Percentiles rank a stretch among this genome's conserved stretches.
These are phyloP conservation scores for Penicillium salamii DNA, from an alignment of 495 filamentous ascomycete species.

Conservation along the genomic window DNA sequence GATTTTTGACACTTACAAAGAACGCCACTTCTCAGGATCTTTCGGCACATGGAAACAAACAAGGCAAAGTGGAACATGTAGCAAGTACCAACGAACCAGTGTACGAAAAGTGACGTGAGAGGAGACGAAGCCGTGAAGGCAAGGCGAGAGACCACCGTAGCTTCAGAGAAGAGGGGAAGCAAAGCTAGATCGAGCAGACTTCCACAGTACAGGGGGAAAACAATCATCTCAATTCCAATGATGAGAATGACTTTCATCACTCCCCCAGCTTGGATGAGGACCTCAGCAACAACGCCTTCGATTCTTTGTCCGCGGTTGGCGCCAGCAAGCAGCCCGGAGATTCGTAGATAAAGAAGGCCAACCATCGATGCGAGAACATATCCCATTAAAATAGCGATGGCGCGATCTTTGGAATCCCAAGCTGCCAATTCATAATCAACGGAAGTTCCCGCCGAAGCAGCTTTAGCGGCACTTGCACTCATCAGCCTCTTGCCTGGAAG, in stretches of 20 bases:
- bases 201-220: slow-evolving; percentile 94
- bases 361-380: slow-evolving; percentile 71
- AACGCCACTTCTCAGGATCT: slow-evolving; percentile 91
- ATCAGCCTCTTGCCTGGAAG: slow-evolving; percentile 25
- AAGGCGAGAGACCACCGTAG: slow-evolving; percentile 70
- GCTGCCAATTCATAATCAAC: slow-evolving; percentile 63
- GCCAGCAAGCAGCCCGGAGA: slow-evolving; percentile 62
- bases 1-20: slow-evolving; percentile 60
- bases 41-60: slow-evolving; percentile 98
- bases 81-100: slow-evolving; percentile 98
- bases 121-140: slow-evolving; percentile 73
- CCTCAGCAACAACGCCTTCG: slow-evolving; percentile 76
- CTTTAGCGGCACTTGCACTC: slow-evolving; percentile 19
- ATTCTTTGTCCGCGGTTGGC: slow-evolving; percentile 65
- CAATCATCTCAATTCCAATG: slow-evolving; percentile 98
- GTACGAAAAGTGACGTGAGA: slow-evolving; percentile 86
- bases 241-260: slow-evolving; percentile 98
- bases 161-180: slow-evolving; percentile 80
- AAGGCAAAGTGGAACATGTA: slow-evolving; percentile 99
- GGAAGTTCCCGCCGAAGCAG: slow-evolving; percentile 16
- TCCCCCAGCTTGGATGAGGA: slow-evolving; percentile 87
- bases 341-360: slow-evolving; percentile 74
- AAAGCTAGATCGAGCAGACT: slow-evolving; percentile 85
- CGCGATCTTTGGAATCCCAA: slow-evolving; percentile 75
- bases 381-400: slow-evolving; percentile 76